Evolutionary conservation across 73 alveolate genomes (phyloP), one percentile per base, ranked within the genome.

Genomic region (Paramecium caudatum): DNA sequence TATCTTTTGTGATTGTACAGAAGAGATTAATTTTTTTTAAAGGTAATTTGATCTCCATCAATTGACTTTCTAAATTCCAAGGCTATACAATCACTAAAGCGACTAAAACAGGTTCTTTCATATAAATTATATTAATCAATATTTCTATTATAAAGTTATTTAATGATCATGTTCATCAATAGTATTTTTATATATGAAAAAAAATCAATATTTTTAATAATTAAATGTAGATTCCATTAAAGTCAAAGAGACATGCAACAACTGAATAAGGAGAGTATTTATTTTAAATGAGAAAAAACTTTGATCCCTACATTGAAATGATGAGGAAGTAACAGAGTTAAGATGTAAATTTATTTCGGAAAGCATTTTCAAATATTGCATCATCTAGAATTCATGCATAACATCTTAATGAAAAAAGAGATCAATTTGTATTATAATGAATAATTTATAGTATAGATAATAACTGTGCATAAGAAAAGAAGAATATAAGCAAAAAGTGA

Each of bases 61-160:
- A 55, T 55, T 19, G n/a, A 21, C 19, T 21, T 21, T 12, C 19
- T 15, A 19, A 5, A 55, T 6, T 21, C 19, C 19, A 49, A 21
- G 16, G 1, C 70, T 55, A 27, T 25, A 19, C 23, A 43, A 55
- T 43, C 13, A 55, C 80, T n/a, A n/a, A n/a, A n/a, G n/a, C n/a
- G n/a, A 55, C 80, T 55, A 55, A 43, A 55, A 55, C 23, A 55
- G 80, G 80, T 21, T 55, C 80, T 27, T 55, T 55, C 80, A 55
- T 55, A 23, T 6, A 6, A 39, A 6, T 9, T 39, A 6, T 6
- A 39, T 39, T 39, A 6, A 39, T 39, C 9, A 39, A 6, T 6
- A 39, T 39, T 39, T 6, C 9, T 39, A n/a, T n/a, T n/a, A n/a
- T n/a, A n/a, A n/a, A 39, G 9, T 39, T 39, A 39, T 39, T 39